A percentile compares a stretch with the other conserved stretches of the same genome.
These are phyloP conservation scores for Xylaria longipes DNA, from an alignment of 495 filamentous ascomycete species.

Conservation along the genomic window DNA sequence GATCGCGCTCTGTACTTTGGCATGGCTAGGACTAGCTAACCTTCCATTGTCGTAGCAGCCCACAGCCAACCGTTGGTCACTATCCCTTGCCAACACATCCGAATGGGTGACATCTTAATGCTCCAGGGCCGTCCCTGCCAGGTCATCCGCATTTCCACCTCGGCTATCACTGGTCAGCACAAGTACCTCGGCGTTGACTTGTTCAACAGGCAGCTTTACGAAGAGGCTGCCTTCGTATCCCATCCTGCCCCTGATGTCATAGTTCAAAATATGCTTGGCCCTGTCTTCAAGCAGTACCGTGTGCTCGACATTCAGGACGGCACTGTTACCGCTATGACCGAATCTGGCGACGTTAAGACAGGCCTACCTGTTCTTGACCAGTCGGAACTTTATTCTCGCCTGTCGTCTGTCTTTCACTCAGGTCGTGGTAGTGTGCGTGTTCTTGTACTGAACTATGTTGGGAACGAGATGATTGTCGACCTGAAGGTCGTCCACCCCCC, in stretches of 20 bases:
- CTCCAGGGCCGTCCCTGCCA: constrained; percentile 99
- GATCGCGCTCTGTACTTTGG: no score
- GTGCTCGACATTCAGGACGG: constrained; percentile 96
- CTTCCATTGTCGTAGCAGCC: no score
- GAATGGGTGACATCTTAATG: constrained; percentile 97
- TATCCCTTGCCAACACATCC: constrained; percentile 99
- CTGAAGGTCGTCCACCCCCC: constrained; percentile 98
- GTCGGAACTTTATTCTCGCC: constrained; percentile 80
- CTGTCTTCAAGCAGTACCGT: constrained; percentile 99
- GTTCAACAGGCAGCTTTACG: constrained; percentile 96
- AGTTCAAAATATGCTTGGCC: constrained; percentile 99
- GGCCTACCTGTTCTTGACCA: constrained; percentile 91
- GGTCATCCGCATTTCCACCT: constrained; percentile 99
- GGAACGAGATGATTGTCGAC: constrained; percentile 95
- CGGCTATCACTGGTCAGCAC: constrained; percentile 97
- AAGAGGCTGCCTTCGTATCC: constrained; percentile 97
- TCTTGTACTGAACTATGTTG: constrained; percentile 93
- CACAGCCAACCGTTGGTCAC: no score
- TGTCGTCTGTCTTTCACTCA: constrained; percentile 84
- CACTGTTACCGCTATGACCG: constrained; percentile 61
- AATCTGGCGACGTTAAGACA: constrained; percentile 95
- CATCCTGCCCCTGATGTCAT: constrained; percentile 95
- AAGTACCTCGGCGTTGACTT: constrained; percentile 99
- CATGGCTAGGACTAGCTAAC: no score
- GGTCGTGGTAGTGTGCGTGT: constrained; percentile 93